A percentile compares a stretch with the other conserved stretches of the same genome.
Conservation (phyloP, 116 monocot species). For the Phalaenopsis hybrid region DNA sequence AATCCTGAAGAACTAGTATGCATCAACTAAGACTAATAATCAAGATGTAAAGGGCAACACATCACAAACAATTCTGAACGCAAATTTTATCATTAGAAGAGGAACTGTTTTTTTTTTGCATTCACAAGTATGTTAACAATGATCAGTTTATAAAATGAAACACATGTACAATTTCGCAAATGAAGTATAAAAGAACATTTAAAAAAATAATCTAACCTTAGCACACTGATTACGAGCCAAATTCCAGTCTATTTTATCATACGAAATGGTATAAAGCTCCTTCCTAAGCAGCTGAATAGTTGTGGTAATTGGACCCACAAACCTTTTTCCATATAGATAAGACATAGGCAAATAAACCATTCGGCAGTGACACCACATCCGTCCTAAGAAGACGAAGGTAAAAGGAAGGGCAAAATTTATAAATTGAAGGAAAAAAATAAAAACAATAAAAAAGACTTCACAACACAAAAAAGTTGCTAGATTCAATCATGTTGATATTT, state of each 20-base stretch:
- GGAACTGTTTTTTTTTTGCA: not conserved
- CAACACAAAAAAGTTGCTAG: not conserved
- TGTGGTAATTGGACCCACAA: constrained; percentile 79
- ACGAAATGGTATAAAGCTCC: constrained; percentile 59
- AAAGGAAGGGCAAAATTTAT: not conserved
- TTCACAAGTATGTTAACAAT: not conserved
- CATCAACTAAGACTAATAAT: not conserved
- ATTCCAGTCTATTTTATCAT: constrained; percentile 80
- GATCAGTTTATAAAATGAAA: not conserved
- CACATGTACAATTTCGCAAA: not conserved
- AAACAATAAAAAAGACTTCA: not conserved
- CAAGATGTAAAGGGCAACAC: not conserved
- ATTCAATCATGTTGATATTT: constrained; percentile 1
- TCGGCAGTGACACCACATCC: constrained; percentile 94
- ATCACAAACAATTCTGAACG: not conserved
- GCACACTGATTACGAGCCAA: constrained; percentile 81
- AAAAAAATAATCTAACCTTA: constrained; percentile 49
- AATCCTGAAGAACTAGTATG: not conserved
- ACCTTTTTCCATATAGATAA: constrained; percentile 94
- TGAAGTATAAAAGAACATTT: not conserved
- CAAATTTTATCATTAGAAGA: not conserved
- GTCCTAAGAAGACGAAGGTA: constrained; percentile 32
- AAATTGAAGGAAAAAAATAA: not conserved
- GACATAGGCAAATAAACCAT: constrained; percentile 99
- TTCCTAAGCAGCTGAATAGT: constrained; percentile 64